Percentiles rank a stretch among this genome's conserved stretches.
Conservation (phyloP, 2,329 filamentous ascomycete genomes). For the Sclerotinia nivalis region DNA sequence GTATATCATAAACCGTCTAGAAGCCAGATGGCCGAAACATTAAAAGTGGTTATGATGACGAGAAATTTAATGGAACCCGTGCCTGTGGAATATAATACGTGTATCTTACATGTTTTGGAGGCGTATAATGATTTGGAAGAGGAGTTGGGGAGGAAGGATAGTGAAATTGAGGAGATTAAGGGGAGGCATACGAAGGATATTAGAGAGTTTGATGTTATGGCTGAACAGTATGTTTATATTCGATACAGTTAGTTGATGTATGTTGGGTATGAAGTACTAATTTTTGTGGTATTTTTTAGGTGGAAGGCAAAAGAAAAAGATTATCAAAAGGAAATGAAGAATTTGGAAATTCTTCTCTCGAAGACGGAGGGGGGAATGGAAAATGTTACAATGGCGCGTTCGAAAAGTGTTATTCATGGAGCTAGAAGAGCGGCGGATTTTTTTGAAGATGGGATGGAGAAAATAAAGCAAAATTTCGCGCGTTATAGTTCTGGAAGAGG, state of each 20-base stretch:
- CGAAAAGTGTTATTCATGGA: conserved; percentile 38
- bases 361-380: conserved; percentile 39
- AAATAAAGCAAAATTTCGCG: conserved; percentile 32
- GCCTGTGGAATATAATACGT: conserved; percentile 39
- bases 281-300: neutral
- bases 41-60: conserved; percentile 42
- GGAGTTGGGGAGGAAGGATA: conserved; percentile 31
- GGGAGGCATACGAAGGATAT: conserved; percentile 34
- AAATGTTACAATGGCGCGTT: conserved; percentile 36
- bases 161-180: conserved; percentile 35
- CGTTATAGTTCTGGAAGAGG: conserved; percentile 24
- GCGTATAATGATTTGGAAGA: conserved; percentile 35
- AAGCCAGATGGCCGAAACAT: conserved; percentile 39
- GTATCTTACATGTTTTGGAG: conserved; percentile 40
- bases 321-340: conserved; percentile 40
- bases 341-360: conserved; percentile 39
- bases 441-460: conserved; percentile 30
- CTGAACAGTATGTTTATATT: conserved; percentile 23
- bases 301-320: conserved; percentile 38
- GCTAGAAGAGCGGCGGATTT: conserved; percentile 31
- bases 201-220: conserved; percentile 36
- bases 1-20: conserved; percentile 39
- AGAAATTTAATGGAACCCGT: conserved; percentile 32
- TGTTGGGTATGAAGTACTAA: neutral
- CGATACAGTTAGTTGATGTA: rapidly evolving